A percentile compares a stretch with the other conserved stretches of the same genome.
Evolutionary conservation across 2,329 filamentous ascomycete species (phyloP).

Genomic region (Exserohilum turcica): DNA sequence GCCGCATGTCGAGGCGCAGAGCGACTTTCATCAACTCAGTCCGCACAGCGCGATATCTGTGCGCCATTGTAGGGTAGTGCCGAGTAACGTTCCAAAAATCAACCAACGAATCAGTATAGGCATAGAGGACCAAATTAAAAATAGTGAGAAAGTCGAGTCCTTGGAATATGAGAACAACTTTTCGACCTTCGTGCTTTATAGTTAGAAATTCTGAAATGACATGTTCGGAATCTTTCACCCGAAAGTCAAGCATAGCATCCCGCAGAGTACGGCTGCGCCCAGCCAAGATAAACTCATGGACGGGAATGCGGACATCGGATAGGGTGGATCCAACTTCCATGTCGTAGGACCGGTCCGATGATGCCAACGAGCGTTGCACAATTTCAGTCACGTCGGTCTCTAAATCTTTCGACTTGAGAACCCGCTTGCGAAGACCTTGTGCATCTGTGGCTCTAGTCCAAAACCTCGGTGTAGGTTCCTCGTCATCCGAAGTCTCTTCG

Average conservation of each 20-base stretch:
- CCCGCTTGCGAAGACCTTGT: constrained; percentile 60
- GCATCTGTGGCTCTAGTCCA: constrained; percentile 56
- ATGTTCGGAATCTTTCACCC: constrained; percentile 60
- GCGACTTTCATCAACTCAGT: constrained; percentile 88
- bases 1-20: constrained; percentile 69
- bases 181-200: constrained; percentile 60
- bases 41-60: constrained; percentile 78
- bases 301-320: constrained; percentile 74
- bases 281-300: constrained; percentile 80
- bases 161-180: constrained; percentile 67
- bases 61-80: constrained; percentile 67
- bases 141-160: constrained; percentile 77
- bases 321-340: constrained; percentile 58
- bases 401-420: constrained; percentile 67
- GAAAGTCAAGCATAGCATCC: constrained; percentile 63
- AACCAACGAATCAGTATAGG: constrained; percentile 79
- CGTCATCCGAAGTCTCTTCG: constrained; percentile 50
- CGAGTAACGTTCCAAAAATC: constrained; percentile 85
- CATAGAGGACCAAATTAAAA: constrained; percentile 77
- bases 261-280: constrained; percentile 72
- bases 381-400: constrained; percentile 65
- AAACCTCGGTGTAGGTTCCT: constrained; percentile 54
- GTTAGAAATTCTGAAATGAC: constrained; percentile 65
- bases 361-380: constrained; percentile 34
- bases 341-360: constrained; percentile 53